phyloP scores from a whole-genome alignment of 148 eudicot species.

The Dysphania ambrosioides region DNA sequence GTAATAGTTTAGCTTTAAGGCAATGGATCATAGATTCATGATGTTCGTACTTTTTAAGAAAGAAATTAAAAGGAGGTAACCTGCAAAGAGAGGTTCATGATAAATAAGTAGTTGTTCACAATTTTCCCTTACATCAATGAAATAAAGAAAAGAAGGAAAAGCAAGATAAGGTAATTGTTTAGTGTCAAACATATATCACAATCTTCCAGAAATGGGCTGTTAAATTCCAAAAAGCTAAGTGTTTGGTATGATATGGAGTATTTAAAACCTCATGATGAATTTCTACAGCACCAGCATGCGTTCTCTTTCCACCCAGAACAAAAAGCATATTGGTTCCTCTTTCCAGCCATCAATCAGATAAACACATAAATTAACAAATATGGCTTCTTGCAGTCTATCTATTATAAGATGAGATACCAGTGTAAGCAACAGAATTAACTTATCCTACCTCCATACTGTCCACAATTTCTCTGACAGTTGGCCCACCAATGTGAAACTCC shows the following conservation, averaged over 20 bases:
- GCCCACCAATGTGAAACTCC: conserved; percentile 99
- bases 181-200: too few species aligned
- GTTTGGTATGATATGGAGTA: not conserved
- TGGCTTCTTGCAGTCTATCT: not conserved
- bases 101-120: not conserved
- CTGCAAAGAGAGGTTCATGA: not conserved
- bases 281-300: conserved; percentile 98
- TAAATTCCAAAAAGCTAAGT: conserved; percentile 1
- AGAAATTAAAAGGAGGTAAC: not conserved
- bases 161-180: not conserved
- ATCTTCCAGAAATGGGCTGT: too few species aligned
- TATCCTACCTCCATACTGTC: conserved; percentile 78
- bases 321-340: conserved; percentile 97
- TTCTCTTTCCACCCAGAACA: conserved; percentile 96
- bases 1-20: not conserved
- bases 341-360: conserved; percentile 49
- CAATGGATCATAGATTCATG: not conserved
- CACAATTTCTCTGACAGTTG: conserved; percentile 70
- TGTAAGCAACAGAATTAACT: conserved; percentile 4
- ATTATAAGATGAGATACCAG: conserved; percentile 8
- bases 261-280: conserved; percentile 78
- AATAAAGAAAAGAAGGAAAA: not conserved
- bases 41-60: not conserved
- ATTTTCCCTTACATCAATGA: not conserved
- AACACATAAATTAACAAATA: conserved; percentile 14